Conservation (phyloP, 371 early-diverging fungal genomes). For the Mortierella sp. region DNA sequence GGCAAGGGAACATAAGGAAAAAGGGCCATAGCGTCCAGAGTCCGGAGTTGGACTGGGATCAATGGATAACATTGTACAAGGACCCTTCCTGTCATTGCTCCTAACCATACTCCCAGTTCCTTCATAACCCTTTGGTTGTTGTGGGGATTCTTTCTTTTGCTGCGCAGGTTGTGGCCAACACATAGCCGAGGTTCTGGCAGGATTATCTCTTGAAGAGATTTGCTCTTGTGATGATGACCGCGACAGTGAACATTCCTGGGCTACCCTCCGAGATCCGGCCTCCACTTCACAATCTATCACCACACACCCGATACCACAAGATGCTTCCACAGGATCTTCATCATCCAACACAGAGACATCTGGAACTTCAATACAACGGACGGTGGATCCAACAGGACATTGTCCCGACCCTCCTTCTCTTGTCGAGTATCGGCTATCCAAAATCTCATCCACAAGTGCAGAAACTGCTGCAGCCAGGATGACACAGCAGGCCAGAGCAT, state of each 20-base stretch:
- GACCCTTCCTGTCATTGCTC: no score
- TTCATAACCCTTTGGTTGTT: background rate
- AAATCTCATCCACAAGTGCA: conserved; percentile 23
- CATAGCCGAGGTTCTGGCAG: conserved; percentile 26
- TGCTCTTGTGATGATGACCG: conserved; percentile 35
- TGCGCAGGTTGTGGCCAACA: conserved; percentile 28
- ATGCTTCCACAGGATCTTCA: background rate
- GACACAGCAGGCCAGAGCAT: conserved; percentile 26
- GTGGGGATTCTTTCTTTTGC: background rate
- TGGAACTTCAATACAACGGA: background rate
- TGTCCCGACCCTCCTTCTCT: conserved; percentile 25
- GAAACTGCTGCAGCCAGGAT: conserved; percentile 21
- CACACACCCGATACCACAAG: background rate
- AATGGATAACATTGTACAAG: no score
- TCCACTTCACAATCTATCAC: background rate
- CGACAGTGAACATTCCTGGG: conserved; percentile 34
- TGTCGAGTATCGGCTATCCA: conserved; percentile 33
- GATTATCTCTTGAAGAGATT: conserved; percentile 22
- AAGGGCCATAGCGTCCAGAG: no score
- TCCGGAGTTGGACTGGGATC: no score
- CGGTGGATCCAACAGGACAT: conserved; percentile 12
- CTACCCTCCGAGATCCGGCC: background rate
- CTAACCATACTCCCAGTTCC: no score
- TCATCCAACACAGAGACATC: background rate
- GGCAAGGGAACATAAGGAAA: background rate